These are phyloP conservation scores for Saccharum officinarum DNA, from an alignment of 176 grass and related monocot species.

Conservation along the genomic window DNA sequence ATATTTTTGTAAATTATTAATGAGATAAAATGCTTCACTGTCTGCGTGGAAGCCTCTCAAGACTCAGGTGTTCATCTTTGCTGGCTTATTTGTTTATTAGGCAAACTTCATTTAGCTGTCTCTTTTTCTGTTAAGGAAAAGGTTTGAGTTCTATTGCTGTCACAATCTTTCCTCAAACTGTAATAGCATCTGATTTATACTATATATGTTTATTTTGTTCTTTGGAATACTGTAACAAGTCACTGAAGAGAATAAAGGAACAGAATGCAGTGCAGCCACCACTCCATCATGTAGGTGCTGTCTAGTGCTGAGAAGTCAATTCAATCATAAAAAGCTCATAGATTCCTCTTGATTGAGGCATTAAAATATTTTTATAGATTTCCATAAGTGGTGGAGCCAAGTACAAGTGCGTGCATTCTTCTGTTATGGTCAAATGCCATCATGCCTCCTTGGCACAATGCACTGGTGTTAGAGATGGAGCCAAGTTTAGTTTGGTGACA, in stretches of 20 bases:
- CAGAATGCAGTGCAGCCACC: slow-evolving; percentile 38
- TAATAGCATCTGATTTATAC: slow-evolving; percentile 36
- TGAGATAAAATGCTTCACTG: slow-evolving; percentile 18
- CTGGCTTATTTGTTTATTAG: slow-evolving; percentile 8
- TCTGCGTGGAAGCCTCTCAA: slow-evolving; percentile 26
- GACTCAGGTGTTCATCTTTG: slow-evolving; percentile 32
- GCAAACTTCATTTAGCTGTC: slow-evolving; percentile 20
- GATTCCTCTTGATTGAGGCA: slow-evolving; percentile 38
- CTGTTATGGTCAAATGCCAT: slow-evolving; percentile 39
- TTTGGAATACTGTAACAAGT: slow-evolving; percentile 31
- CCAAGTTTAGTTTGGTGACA: slow-evolving; percentile 33
- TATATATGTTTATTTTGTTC: slow-evolving; percentile 49
- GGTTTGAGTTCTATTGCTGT: slow-evolving; percentile 37
- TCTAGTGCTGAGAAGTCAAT: slow-evolving; percentile 50
- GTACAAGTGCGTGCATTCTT: slow-evolving; percentile 38
- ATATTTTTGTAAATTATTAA: slow-evolving; percentile 7
- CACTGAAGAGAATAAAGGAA: slow-evolving; percentile 53
- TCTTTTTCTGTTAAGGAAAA: slow-evolving; percentile 56
- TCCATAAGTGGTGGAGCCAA: slow-evolving; percentile 58
- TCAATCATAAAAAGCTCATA: slow-evolving; percentile 31
- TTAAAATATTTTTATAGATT: slow-evolving; percentile 38
- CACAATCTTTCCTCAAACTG: slow-evolving; percentile 48
- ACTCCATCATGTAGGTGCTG: slow-evolving; percentile 32
- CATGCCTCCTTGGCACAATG: slow-evolving; percentile 39
- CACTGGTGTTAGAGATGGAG: slow-evolving; percentile 25